Evolutionary conservation across 805 yeast species (phyloP).

Genomic region (Ogataea degrootiae): DNA sequence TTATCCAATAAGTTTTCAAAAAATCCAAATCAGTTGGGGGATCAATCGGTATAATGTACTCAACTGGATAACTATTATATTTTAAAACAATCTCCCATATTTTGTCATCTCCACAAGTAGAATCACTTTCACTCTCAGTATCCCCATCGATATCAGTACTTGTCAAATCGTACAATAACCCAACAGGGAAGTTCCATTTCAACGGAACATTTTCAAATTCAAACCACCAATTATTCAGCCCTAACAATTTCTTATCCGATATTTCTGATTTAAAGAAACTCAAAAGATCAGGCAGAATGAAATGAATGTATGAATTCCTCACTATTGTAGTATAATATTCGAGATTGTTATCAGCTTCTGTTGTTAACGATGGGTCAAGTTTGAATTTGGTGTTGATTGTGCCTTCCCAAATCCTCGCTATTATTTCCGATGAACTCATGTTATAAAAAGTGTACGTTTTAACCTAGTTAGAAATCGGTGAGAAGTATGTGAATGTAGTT

Average conservation of each 20-base stretch:
- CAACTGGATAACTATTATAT: constrained; percentile 38
- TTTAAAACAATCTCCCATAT: constrained; percentile 45
- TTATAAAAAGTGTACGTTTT: no score
- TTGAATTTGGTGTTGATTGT: constrained; percentile 39
- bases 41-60: constrained; percentile 37
- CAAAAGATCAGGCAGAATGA: constrained; percentile 34
- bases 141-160: constrained; percentile 4
- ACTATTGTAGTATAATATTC: constrained; percentile 20
- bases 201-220: constrained; percentile 61
- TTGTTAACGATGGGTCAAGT: constrained; percentile 7
- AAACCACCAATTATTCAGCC: constrained; percentile 50
- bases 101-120: constrained; percentile 12
- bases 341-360: constrained; percentile 5
- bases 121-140: not conserved
- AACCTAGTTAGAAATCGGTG: not conserved
- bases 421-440: constrained; percentile 30
- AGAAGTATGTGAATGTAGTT: not conserved
- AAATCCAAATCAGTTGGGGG: constrained; percentile 14
- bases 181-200: constrained; percentile 75
- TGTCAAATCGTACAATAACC: constrained; percentile 51
- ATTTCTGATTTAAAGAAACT: constrained; percentile 33
- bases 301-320: constrained; percentile 52
- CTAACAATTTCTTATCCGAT: constrained; percentile 17
- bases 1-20: constrained; percentile 56
- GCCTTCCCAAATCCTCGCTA: constrained; percentile 47